phyloP scores from a whole-genome alignment of 2,329 filamentous ascomycete genomes.

The Arthrobotrys pseudoclavata region DNA sequence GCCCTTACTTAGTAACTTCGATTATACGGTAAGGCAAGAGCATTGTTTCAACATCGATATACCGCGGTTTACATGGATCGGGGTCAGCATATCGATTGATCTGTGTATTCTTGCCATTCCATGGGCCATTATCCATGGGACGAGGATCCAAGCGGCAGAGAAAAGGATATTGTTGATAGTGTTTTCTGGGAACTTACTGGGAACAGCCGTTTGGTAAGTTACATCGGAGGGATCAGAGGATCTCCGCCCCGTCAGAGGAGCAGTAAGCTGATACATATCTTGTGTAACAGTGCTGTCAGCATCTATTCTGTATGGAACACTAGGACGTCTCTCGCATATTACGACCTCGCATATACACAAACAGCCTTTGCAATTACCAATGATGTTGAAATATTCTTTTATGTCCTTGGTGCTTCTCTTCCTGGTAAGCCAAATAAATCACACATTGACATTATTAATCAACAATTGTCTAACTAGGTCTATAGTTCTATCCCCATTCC shows the following conservation, averaged over 20 bases:
- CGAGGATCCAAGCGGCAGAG: conserved; percentile 62
- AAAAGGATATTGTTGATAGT: conserved; percentile 63
- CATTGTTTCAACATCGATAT: conserved; percentile 64
- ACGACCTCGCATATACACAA: conserved; percentile 63
- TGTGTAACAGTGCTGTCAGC: conserved; percentile 53
- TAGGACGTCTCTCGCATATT: conserved; percentile 42
- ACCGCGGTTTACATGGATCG: conserved; percentile 64
- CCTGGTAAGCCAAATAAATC: conserved; percentile 55
- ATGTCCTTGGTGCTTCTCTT: conserved; percentile 64
- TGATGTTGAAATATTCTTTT: conserved; percentile 64
- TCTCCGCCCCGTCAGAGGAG: neutral
- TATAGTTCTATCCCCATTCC: conserved; percentile 50
- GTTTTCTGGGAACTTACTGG: conserved; percentile 64
- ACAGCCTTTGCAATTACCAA: conserved; percentile 63
- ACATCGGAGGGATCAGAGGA: neutral
- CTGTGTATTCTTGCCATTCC: conserved; percentile 63
- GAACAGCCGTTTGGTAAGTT: conserved; percentile 63
- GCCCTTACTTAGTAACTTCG: conserved; percentile 64
- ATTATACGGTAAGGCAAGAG: conserved; percentile 60
- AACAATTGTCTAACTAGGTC: neutral
- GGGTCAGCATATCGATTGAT: conserved; percentile 63
- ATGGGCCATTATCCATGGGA: conserved; percentile 61
- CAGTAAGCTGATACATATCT: conserved; percentile 13
- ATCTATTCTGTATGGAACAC: conserved; percentile 59
- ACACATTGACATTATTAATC: neutral